A percentile compares a stretch with the other conserved stretches of the same genome.
Conservation (phyloP, 148 eudicot species). For the Rhododendron ferrugineum region DNA sequence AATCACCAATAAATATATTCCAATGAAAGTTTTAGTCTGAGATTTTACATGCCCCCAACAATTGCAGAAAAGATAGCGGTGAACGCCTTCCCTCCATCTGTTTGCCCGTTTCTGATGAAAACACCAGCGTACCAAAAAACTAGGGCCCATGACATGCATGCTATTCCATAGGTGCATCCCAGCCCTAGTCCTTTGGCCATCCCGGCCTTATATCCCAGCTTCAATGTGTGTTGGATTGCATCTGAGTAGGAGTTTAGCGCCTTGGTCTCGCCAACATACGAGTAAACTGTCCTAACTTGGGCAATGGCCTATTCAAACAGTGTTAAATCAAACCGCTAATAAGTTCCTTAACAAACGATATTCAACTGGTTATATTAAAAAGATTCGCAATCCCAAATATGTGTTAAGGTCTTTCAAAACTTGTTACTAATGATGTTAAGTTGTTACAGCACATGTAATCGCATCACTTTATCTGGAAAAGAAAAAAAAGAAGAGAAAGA, state of each 20-base stretch:
- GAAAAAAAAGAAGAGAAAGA: not conserved
- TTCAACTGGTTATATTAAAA: not conserved
- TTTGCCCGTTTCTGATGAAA: conserved; percentile 94
- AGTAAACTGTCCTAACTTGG: conserved; percentile 96
- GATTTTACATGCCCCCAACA: conserved; percentile 98
- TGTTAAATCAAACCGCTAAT: not conserved
- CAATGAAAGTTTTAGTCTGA: not conserved
- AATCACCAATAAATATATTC: not conserved
- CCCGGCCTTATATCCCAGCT: conserved; percentile 98
- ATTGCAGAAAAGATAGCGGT: conserved; percentile 99
- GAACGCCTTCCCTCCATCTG: conserved; percentile 98
- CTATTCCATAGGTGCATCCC: conserved; percentile 98
- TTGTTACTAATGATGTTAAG: not conserved
- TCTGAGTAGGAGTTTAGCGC: conserved; percentile 86
- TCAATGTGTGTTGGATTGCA: conserved; percentile 85
- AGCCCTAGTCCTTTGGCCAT: conserved; percentile 99
- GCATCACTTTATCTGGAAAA: not conserved
- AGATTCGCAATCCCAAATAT: not conserved
- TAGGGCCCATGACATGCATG: conserved; percentile 99
- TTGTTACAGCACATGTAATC: not conserved
- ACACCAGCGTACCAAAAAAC: conserved; percentile 99
- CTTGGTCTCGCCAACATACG: conserved; percentile 89
- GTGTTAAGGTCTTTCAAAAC: not conserved
- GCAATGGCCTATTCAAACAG: conserved; percentile 66
- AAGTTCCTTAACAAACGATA: not conserved